Evolutionary conservation across 2,329 filamentous ascomycete species (phyloP).

Genomic region (Hymenoscyphus fraxineus): DNA sequence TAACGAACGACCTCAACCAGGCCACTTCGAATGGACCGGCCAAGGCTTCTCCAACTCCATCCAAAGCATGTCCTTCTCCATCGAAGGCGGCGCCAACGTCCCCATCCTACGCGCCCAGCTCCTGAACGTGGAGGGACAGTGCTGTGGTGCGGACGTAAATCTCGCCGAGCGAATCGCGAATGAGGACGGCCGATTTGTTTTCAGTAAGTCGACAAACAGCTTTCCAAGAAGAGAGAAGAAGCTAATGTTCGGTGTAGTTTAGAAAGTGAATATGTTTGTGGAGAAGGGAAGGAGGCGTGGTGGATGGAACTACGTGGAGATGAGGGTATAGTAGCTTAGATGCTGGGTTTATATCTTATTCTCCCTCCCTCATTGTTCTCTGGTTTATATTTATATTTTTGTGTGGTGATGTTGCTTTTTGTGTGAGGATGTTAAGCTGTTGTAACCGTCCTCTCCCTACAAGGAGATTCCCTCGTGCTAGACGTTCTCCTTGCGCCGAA

Average conservation of each 20-base stretch:
- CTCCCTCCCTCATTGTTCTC: no score
- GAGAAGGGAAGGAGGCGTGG: background rate
- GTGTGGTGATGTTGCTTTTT: no score
- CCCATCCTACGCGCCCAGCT: conserved; percentile 42
- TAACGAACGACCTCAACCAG: background rate
- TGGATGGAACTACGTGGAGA: background rate
- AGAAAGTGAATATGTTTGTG: background rate
- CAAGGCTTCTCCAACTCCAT: conserved; percentile 37
- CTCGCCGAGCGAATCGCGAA: conserved; percentile 40
- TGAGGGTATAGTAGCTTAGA: no score
- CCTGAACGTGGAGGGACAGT: conserved; percentile 37
- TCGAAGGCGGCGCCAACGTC: conserved; percentile 39
- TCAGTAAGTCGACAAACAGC: background rate
- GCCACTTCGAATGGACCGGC: background rate
- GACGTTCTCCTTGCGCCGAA: no score
- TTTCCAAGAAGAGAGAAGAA: background rate
- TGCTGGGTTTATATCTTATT: no score
- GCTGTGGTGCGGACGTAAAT: conserved; percentile 29
- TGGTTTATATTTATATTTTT: no score
- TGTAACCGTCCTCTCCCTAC: no score
- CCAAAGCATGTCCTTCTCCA: conserved; percentile 36
- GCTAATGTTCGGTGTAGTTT: background rate
- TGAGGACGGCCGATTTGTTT: background rate
- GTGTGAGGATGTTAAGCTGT: no score
- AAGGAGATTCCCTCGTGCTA: no score